phyloP scores from a whole-genome alignment of 345 rosid genomes.

The Melastoma malabathricum region DNA sequence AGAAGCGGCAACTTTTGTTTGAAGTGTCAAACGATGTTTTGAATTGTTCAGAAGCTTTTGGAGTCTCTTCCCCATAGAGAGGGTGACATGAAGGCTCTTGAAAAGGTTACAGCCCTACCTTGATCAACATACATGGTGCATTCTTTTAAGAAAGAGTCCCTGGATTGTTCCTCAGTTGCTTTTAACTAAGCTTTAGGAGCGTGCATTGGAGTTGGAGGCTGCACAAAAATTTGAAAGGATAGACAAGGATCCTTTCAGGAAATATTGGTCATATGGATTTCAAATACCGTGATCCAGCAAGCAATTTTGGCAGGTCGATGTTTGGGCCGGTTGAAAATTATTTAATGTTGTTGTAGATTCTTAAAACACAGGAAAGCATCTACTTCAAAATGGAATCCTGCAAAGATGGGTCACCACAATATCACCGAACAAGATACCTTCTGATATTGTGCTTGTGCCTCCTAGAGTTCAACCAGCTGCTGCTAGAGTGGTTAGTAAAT shows the following conservation, averaged over 20 bases:
- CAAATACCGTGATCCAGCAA: constrained; percentile 69
- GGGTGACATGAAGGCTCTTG: constrained; percentile 82
- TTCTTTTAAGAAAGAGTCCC: constrained; percentile 10
- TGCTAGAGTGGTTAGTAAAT: constrained; percentile 51
- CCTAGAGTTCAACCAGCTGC: constrained; percentile 64
- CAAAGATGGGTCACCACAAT: constrained; percentile 86
- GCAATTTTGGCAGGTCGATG: constrained; percentile 74
- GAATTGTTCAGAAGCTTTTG: constrained; percentile 32
- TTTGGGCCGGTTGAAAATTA: too few species aligned
- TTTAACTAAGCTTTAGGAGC: constrained; percentile 36
- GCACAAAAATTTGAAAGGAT: constrained; percentile 73
- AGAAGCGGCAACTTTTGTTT: constrained; percentile 43
- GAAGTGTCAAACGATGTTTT: constrained; percentile 51
- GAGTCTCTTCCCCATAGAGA: constrained; percentile 58
- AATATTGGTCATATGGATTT: constrained; percentile 78
- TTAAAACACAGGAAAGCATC: constrained; percentile 83
- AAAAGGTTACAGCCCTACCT: constrained; percentile 39
- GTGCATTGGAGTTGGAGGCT: constrained; percentile 46
- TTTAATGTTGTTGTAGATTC: constrained; percentile 87
- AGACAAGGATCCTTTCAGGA: constrained; percentile 55
- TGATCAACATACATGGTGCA: neutral
- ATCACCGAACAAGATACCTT: constrained; percentile 81
- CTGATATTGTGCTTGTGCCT: constrained; percentile 32
- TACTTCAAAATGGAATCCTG: constrained; percentile 89
- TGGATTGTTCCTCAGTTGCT: neutral